These are phyloP conservation scores for Suillus tomentosus DNA, from an alignment of 768 basidiomycete species.

Conservation along the genomic window DNA sequence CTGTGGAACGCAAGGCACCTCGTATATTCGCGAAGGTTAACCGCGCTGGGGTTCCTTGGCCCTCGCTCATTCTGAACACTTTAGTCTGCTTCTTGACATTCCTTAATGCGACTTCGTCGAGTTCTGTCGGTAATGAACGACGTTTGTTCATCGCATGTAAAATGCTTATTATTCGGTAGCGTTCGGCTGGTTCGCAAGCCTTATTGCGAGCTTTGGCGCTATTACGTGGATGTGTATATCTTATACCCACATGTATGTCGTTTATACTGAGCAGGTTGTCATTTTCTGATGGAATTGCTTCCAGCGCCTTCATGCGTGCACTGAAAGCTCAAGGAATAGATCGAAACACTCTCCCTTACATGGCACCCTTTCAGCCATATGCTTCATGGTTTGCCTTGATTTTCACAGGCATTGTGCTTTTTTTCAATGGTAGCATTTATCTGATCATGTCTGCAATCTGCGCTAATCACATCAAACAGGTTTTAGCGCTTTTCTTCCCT, in stretches of 20 bases:
- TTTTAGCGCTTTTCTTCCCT: slow-evolving; percentile 34
- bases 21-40: slow-evolving; percentile 40
- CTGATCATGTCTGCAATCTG: slow-evolving; percentile 15
- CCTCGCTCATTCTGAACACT: slow-evolving; percentile 54
- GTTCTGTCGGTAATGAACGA: slow-evolving; percentile 45
- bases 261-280: slow-evolving; percentile 12
- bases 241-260: slow-evolving; percentile 28
- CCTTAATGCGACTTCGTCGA: slow-evolving; percentile 53
- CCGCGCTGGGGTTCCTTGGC: slow-evolving; percentile 33
- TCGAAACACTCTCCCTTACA: slow-evolving; percentile 46
- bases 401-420: slow-evolving; percentile 51
- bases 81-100: slow-evolving; percentile 60
- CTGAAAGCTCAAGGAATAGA: slow-evolving; percentile 41
- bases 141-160: background rate
- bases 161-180: slow-evolving; percentile 8
- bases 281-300: slow-evolving; percentile 11
- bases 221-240: slow-evolving; percentile 40
- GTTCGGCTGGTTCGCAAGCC: slow-evolving; percentile 30
- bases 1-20: slow-evolving; percentile 50
- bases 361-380: slow-evolving; percentile 65
- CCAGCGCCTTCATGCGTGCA: slow-evolving; percentile 24
- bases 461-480: slow-evolving; percentile 17
- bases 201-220: slow-evolving; percentile 33
- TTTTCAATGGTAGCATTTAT: slow-evolving; percentile 52
- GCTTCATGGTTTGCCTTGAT: slow-evolving; percentile 61